Base-by-base conservation (phyloP, 768 basidiomycete species). In the Naganishia kalamii region DNA sequence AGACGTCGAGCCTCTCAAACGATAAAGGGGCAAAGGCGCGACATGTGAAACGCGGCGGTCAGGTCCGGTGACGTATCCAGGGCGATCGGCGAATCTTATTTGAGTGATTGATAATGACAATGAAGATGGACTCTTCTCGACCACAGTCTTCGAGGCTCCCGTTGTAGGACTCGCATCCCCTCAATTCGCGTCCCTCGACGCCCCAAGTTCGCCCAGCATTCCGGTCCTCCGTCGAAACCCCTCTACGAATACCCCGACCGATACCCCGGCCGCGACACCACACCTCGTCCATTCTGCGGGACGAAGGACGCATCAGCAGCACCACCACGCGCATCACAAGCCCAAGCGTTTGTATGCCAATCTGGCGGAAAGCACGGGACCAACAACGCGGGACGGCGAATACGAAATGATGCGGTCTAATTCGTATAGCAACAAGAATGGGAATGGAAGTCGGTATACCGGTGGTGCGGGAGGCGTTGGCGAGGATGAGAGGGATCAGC, bases 141-240 rank as follows among this genome's bases (percentile, higher is more conserved):
- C n/a, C n/a, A n/a, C n/a, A n/a, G n/a, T n/a, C n/a, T n/a, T n/a
- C n/a, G n/a, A n/a, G n/a, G n/a, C n/a, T n/a, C n/a, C n/a, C n/a
- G n/a, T n/a, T n/a, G n/a, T n/a, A n/a, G n/a, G n/a, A n/a, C n/a
- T n/a, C n/a, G n/a, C n/a, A n/a, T n/a, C n/a, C n/a, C n/a, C n/a
- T n/a, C n/a, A n/a, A n/a, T n/a, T n/a, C n/a, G n/a, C n/a, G n/a
- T n/a, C n/a, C n/a, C n/a, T n/a, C n/a, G n/a, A n/a, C n/a, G n/a
- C n/a, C n/a, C n/a, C 54, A 37, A 23, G 29, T 40, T 35, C 27
- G 54, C 54, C 54, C 54, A 57, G 21, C 54, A 57, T 57, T 37
- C 54, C 54, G 6, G 54, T 57, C 54, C 27, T 57, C 37, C 54
- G 54, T 25, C 54, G 54, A n/a, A 57, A 57, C 54, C 35, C 54